Evolutionary conservation across 78 protist genomes (phyloP), one percentile per base, ranked within the genome.

Genomic region (Cavenderia fasciculata): DNA sequence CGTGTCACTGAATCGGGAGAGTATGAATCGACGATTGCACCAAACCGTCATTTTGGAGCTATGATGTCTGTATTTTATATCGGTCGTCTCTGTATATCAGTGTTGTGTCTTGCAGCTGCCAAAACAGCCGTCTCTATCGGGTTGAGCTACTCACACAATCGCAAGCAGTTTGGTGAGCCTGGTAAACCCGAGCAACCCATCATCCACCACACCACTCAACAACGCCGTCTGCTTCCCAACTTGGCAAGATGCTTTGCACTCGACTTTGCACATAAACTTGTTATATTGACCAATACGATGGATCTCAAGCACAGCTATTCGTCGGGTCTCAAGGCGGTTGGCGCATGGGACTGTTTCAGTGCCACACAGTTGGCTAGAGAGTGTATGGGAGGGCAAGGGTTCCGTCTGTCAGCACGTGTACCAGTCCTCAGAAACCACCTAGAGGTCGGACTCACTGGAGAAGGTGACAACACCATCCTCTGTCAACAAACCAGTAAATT

Each of bases 341-440:
- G 74, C 10, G 78, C 96, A 16, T 43, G 70, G 93, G 49, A 68
- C 19, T 33, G 91, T 0, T 88, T 85, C 7, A 65, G 11, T 46
- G 95, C 95, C 27, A 40, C 95, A 25, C 95, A 96, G 73, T 51
- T 34, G 36, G 38, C 74, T 18, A 78, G 97, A 43, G 68, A 79
- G 49, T 34, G 57, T 0, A 65, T 90, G 4, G 97, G 97, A 51
- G 97, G 97, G 12, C 95, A 94, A 49, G 97, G 97, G 12, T 90
- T 66, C 76, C 74, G 78, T 23, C 44, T 49, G 4, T 33, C 38
- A 27, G 61, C 59, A 33, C 57, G 92, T 11, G 59, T 86, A 10
- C 40, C 86, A 7, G 18, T 54, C 59, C 46, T 92, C 2, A 8
- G 65, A 21, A 11, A 33, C 29, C 75, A 86, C 41, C 44, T 61